A percentile compares a stretch with the other conserved stretches of the same genome.
phyloP scores from a whole-genome alignment of 2,329 filamentous ascomycete genomes.

The Myriosclerotinia scirpicola region DNA sequence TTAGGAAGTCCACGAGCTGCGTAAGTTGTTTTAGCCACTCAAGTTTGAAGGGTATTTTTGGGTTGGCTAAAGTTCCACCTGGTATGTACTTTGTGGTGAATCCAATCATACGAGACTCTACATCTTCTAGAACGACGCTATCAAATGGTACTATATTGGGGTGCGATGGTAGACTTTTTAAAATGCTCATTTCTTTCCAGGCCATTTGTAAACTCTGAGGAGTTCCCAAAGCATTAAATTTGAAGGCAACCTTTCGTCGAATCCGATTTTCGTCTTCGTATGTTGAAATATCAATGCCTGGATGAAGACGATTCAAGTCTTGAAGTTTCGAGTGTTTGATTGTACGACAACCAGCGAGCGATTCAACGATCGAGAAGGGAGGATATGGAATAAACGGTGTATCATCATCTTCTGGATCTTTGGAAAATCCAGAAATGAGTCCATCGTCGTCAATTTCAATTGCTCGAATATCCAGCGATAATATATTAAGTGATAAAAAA shows the following conservation, averaged over 20 bases:
- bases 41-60: constrained; percentile 41
- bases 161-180: not conserved
- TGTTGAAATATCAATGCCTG: not conserved
- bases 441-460: not conserved
- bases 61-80: not conserved
- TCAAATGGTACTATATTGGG: not conserved
- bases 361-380: not conserved
- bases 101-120: constrained; percentile 1
- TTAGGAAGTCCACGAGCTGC: constrained; percentile 43
- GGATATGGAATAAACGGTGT: not conserved
- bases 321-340: not conserved
- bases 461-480: not conserved
- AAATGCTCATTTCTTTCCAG: not conserved
- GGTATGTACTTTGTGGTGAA: not conserved
- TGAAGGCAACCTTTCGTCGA: not conserved
- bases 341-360: not conserved
- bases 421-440: not conserved
- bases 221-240: not conserved
- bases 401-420: not conserved
- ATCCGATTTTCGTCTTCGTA: not conserved
- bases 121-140: constrained; percentile 2
- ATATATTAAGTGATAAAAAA: not conserved
- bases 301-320: not conserved
- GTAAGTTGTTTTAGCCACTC: constrained; percentile 44
- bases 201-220: not conserved